phyloP scores from a whole-genome alignment of 345 rosid species.

The Hypericum androsaemum region DNA sequence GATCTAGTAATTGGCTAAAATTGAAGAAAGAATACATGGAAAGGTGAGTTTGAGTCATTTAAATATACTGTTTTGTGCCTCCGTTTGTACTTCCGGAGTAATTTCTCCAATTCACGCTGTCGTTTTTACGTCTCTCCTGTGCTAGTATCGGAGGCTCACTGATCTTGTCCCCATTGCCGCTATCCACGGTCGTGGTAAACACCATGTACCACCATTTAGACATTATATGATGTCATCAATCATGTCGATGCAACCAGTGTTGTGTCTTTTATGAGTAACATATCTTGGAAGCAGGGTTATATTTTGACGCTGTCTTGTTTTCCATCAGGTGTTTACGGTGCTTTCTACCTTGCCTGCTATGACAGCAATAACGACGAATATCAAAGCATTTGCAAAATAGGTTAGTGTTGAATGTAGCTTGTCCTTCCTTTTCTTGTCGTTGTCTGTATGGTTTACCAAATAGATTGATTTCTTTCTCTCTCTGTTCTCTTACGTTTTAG shows the following conservation, averaged over 20 bases:
- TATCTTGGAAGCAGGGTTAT: too few relatives aligned
- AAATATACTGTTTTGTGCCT: not conserved
- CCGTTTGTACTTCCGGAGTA: not conserved
- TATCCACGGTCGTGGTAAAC: slow-evolving; percentile 94
- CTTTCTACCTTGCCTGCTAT: slow-evolving; percentile 88
- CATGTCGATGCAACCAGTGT: too few relatives aligned
- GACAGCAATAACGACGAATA: slow-evolving; percentile 65
- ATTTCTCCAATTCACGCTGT: too few relatives aligned
- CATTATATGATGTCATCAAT: too few relatives aligned
- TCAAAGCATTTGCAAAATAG: slow-evolving; percentile 93
- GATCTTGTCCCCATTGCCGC: slow-evolving; percentile 97
- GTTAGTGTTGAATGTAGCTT: slow-evolving; percentile 27
- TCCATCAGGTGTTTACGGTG: slow-evolving; percentile 71
- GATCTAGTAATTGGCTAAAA: slow-evolving; percentile 87
- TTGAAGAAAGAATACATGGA: slow-evolving; percentile 96
- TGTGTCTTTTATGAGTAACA: too few relatives aligned
- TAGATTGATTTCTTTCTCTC: not conserved
- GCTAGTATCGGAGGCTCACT: slow-evolving; percentile 69
- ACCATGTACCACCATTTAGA: slow-evolving; percentile 52
- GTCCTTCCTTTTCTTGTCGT: slow-evolving; percentile 24
- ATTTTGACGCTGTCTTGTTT: slow-evolving; percentile 14
- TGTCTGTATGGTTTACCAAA: not conserved
- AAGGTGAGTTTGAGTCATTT: slow-evolving; percentile 28
- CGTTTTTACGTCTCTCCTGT: slow-evolving; percentile 4
- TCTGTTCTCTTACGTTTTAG: slow-evolving; percentile 2